These are phyloP conservation scores for Escallonia herrerae DNA, from an alignment of 129 eudicot species.

Conservation along the genomic window DNA sequence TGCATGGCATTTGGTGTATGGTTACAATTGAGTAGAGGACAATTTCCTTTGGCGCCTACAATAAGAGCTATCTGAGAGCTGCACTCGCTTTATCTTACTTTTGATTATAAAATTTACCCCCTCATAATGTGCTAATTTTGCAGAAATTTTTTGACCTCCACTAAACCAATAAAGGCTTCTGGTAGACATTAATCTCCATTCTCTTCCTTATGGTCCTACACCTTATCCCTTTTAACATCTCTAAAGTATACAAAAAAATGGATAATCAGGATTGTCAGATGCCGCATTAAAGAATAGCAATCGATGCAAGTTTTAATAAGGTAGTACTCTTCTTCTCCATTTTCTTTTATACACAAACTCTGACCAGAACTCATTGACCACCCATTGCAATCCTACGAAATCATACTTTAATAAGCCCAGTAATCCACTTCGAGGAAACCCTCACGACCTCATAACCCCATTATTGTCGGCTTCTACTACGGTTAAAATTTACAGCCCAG, in stretches of 20 bases:
- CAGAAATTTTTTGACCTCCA: neutral
- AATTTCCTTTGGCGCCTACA: no score
- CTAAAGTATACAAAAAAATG: no score
- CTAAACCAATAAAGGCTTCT: neutral
- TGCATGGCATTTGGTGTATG: no score
- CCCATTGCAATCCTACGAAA: no score
- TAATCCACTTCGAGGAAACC: neutral
- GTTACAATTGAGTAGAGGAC: no score
- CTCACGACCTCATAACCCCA: neutral
- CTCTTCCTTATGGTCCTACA: neutral
- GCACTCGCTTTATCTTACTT: no score
- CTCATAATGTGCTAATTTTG: no score
- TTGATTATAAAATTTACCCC: no score
- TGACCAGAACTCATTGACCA: neutral
- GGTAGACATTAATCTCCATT: neutral
- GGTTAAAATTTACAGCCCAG: neutral
- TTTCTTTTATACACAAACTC: neutral
- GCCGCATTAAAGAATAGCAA: neutral
- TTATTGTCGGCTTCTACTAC: no score
- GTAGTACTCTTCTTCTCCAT: neutral
- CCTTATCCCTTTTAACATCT: neutral
- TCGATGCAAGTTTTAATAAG: neutral
- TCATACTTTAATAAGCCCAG: constrained; percentile 1
- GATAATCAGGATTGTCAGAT: neutral
- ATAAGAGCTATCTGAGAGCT: no score